Evolutionary conservation across 2,329 filamentous ascomycete genomes (phyloP), one percentile per base, ranked within the genome.

Genomic region (Nakataea oryzae): DNA sequence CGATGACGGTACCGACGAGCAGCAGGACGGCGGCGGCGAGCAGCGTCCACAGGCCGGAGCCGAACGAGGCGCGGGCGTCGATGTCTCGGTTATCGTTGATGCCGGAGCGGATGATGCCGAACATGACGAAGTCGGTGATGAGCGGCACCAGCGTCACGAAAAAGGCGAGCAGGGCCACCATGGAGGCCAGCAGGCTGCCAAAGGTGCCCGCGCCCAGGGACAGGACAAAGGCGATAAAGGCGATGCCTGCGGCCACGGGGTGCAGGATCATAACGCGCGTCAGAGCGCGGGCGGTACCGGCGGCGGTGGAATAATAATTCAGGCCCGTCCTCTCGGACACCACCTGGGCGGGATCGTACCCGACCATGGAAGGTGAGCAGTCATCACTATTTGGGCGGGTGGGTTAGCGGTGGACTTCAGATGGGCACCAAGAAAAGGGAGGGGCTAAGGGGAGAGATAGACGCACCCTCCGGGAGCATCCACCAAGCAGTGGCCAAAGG

Each of bases 181-280:
- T 61, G 1, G 80, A 74, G 2, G 81, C 81, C 34, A 81, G 65
- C 27, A 86, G 70, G 0, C 81, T 80, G 65, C 82, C 83, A 58
- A 78, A 66, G 59, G 81, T 64, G 63, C 81, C 81, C 3, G 82
- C 74, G 64, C 79, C 79, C 47, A 83, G 68, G 57, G 79, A 79
- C 59, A 85, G 73, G 58, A 85, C 68, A 72, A 86, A 86, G 63
- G 83, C 81, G 65, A 86, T 74, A 74, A 86, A 86, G 67, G 79
- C 75, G 3, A 86, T 70, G 62, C 74, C 83, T 64, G 78, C 77
- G n/a, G 78, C 82, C 67, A 87, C 74, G 30, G 85, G 83, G 74
- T 87, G 85, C 63, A 88, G 77, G 61, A 87, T 72, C 82, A 87
- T 83, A 65, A 82, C 81, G 65, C 76, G 75, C 55, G 84, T 86